Percentiles rank a stretch among this genome's conserved stretches.
Evolutionary conservation across 441 rosid genomes (phyloP).

Genomic region (Aleurites moluccanus): DNA sequence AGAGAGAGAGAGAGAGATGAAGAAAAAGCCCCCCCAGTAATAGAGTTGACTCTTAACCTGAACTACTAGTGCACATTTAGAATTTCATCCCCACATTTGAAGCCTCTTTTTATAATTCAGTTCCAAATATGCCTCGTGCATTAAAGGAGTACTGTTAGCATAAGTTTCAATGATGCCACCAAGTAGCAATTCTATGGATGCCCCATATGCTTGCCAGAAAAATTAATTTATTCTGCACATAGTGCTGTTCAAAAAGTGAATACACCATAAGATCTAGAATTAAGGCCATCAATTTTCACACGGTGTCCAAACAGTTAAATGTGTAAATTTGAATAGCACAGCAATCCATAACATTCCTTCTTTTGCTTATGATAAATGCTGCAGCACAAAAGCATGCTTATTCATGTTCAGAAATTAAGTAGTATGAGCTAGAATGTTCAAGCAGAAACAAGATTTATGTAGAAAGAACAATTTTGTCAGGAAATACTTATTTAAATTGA

Average conservation of each 20-base stretch:
- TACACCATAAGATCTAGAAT: background rate
- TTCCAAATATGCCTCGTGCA: background rate
- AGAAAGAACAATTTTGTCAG: background rate
- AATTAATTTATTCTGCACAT: background rate
- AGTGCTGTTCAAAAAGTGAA: background rate
- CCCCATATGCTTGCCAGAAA: background rate
- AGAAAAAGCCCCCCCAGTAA: background rate
- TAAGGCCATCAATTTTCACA: background rate
- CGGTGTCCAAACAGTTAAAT: background rate
- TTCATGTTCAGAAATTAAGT: background rate
- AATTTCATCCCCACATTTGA: background rate
- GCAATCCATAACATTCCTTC: background rate
- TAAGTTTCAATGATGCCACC: too few relatives aligned
- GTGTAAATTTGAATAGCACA: too few relatives aligned
- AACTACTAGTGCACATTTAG: background rate
- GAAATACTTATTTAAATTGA: constrained; percentile 18
- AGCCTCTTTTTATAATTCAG: background rate
- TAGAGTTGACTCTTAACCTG: background rate
- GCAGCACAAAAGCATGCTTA: background rate
- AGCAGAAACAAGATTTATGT: constrained; percentile 10
- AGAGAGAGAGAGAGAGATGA: background rate
- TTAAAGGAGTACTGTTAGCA: background rate
- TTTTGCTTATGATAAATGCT: background rate
- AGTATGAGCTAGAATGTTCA: background rate
- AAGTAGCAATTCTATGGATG: background rate